These are phyloP conservation scores for Aschersonia sp. DNA, from an alignment of 2,329 filamentous ascomycete species.

Conservation along the genomic window DNA sequence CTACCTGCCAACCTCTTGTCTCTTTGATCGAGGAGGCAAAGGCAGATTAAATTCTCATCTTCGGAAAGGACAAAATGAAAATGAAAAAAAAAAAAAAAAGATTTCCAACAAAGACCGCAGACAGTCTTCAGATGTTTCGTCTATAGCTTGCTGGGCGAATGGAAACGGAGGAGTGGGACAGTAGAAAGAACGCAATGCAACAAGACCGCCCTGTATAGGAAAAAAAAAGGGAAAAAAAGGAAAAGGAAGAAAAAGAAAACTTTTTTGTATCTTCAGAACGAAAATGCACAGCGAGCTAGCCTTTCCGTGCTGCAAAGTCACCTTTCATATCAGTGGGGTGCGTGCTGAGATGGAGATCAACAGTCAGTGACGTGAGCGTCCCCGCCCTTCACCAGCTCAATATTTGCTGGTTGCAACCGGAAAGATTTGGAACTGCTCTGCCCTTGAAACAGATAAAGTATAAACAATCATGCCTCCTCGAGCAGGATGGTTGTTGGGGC, in stretches of 20 bases:
- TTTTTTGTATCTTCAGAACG: background rate
- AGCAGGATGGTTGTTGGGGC: constrained; percentile 71
- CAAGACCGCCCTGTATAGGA: background rate
- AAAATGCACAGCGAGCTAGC: no score
- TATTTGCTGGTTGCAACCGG: no score
- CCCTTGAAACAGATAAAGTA: background rate
- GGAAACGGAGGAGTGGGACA: background rate
- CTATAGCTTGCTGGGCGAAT: constrained; percentile 1
- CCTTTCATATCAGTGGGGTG: no score
- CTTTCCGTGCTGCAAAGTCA: no score
- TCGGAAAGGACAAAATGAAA: background rate
- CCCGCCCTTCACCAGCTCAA: no score
- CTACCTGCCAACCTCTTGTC: background rate
- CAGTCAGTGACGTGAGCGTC: no score
- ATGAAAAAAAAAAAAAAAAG: no score
- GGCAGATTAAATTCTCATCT: background rate
- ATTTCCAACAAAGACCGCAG: background rate
- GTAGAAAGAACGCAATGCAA: background rate
- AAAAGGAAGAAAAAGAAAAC: background rate
- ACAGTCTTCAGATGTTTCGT: background rate
- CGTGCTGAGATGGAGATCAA: no score
- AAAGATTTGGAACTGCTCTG: background rate
- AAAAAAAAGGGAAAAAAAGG: no score
- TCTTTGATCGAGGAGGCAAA: background rate
- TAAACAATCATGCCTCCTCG: constrained; percentile 27